Percentiles rank a stretch among this genome's conserved stretches.
Evolutionary conservation across 495 filamentous ascomycete species (phyloP).

Genomic region (Recurvomyces mirabilis): DNA sequence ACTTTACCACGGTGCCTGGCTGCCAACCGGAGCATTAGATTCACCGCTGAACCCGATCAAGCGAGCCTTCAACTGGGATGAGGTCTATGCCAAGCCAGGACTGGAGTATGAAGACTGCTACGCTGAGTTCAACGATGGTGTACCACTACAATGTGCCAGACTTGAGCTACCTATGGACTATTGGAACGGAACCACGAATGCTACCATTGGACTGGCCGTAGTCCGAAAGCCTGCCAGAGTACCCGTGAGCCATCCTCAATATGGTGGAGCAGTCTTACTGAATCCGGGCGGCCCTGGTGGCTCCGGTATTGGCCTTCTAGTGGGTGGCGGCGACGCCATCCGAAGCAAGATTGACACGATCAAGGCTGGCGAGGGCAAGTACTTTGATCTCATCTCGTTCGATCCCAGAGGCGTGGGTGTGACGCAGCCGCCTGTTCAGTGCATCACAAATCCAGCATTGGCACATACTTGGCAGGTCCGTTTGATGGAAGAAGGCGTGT

Average conservation of each 20-base stretch:
- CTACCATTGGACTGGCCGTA: conserved; percentile 29
- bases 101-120: conserved; percentile 15
- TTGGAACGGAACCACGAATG: conserved; percentile 31
- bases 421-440: conserved; percentile 32
- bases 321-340: conserved; percentile 16
- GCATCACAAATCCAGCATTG: conserved; percentile 28
- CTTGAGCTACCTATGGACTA: conserved; percentile 33
- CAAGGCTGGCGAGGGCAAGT: conserved; percentile 24
- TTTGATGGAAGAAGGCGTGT: conserved; percentile 24
- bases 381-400: conserved; percentile 46
- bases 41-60: not conserved
- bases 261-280: conserved; percentile 34
- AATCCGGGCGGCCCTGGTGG: conserved; percentile 36
- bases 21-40: not conserved
- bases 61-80: not conserved
- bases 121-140: not conserved
- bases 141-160: conserved; percentile 31
- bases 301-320: conserved; percentile 29
- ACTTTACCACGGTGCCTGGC: too few relatives aligned
- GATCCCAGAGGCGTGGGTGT: conserved; percentile 36
- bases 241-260: conserved; percentile 30
- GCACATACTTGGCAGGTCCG: conserved; percentile 27
- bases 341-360: conserved; percentile 26
- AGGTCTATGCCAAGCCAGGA: conserved; percentile 2
- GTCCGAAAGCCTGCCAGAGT: conserved; percentile 32